Conservation (phyloP, 2,329 filamentous ascomycete genomes). For the Talaromyces rugulosus region DNA sequence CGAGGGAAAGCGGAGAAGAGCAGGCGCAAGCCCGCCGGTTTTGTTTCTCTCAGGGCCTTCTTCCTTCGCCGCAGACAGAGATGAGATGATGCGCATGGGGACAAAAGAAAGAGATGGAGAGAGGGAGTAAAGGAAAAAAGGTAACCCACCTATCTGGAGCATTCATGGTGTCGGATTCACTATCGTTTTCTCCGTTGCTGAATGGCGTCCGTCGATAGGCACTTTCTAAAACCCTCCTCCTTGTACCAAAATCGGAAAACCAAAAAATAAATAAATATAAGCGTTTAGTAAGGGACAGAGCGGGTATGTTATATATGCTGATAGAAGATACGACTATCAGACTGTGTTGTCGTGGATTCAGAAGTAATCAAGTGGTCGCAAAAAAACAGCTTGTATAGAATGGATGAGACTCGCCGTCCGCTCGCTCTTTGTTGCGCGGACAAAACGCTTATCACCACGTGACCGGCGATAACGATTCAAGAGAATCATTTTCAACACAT, state of each 20-base stretch:
- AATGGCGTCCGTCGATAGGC: background rate
- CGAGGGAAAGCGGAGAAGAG: background rate
- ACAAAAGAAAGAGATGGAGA: background rate
- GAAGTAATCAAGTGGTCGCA: background rate
- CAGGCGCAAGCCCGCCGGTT: background rate
- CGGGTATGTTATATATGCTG: background rate
- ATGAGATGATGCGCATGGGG: background rate
- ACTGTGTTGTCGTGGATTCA: background rate
- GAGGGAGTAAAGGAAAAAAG: background rate
- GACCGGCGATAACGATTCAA: background rate
- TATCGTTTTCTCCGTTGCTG: background rate
- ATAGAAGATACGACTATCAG: background rate
- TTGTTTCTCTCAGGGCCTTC: background rate
- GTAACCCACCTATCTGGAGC: conserved; percentile 15
- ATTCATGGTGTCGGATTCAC: conserved; percentile 8
- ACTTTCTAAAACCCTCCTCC: background rate
- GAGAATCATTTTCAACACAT: background rate
- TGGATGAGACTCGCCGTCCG: background rate
- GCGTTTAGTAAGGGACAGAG: background rate
- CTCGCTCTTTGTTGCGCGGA: background rate
- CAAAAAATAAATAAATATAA: background rate
- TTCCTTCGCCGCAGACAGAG: background rate
- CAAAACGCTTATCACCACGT: background rate
- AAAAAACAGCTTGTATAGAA: background rate
- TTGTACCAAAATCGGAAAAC: background rate